Conservation (phyloP, 805 yeast species). For the Suhomyces canberraensis region DNA sequence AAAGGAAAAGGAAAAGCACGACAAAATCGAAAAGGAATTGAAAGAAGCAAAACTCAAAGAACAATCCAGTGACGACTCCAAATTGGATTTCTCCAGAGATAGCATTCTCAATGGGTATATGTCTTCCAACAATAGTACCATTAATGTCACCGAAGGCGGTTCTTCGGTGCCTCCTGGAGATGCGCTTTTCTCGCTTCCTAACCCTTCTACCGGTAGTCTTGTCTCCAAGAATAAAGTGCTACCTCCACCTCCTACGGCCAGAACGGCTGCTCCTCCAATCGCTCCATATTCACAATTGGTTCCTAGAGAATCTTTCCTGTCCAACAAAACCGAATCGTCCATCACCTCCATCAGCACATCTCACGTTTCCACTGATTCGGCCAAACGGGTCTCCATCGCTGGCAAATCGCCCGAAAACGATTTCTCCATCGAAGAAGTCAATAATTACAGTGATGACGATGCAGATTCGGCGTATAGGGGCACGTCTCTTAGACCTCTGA, state of each 20-base stretch:
- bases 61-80: conserved; percentile 6
- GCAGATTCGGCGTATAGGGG: conserved; percentile 1
- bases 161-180: too few relatives aligned
- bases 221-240: conserved; percentile 2
- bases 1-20: conserved; percentile 1
- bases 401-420: conserved; percentile 17
- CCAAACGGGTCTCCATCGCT: neutral
- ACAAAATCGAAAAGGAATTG: conserved; percentile 10
- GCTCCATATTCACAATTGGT: conserved; percentile 3
- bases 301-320: conserved; percentile 13
- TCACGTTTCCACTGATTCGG: conserved; percentile 8
- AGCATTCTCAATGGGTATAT: conserved; percentile 10
- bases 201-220: conserved; percentile 6
- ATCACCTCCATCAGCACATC: conserved; percentile 12
- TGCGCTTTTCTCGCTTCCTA: conserved; percentile 5
- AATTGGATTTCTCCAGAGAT: conserved; percentile 9
- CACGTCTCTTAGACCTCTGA: conserved; percentile 10
- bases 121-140: conserved; percentile 7
- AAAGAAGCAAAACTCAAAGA: conserved; percentile 5
- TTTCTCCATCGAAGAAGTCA: conserved; percentile 37
- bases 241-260: conserved; percentile 3
- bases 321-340: conserved; percentile 14
- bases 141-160: neutral
- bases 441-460: conserved; percentile 32
- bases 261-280: conserved; percentile 7